Percentiles rank a stretch among this genome's conserved stretches.
Conservation (phyloP, 805 yeast genomes). For the Saccharomycopsis fibuligera region DNA sequence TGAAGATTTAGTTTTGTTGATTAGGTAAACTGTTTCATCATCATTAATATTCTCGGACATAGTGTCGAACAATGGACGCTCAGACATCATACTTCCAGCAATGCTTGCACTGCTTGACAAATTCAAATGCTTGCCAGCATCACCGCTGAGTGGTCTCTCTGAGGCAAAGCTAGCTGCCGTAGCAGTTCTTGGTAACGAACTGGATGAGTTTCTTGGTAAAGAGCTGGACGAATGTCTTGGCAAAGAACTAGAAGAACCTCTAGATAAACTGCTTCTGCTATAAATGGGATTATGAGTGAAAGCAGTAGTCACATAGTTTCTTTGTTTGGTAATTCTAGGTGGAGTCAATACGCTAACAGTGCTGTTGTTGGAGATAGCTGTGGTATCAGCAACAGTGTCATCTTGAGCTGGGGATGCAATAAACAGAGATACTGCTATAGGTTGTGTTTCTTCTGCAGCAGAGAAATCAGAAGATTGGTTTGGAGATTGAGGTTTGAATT, state of each 20-base stretch:
- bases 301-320: constrained; percentile 6
- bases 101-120: constrained; percentile 11
- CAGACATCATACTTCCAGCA: constrained; percentile 16
- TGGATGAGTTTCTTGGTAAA: neutral
- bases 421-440: constrained; percentile 10
- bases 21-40: constrained; percentile 5
- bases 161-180: constrained; percentile 8
- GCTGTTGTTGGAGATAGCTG: neutral
- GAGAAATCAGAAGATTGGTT: too few relatives aligned
- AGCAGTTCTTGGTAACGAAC: neutral
- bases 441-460: neutral
- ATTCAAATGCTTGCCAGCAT: neutral
- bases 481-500: too few relatives aligned
- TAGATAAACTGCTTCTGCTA: neutral
- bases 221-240: too few relatives aligned
- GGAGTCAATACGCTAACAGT: constrained; percentile 2
- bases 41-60: constrained; percentile 4
- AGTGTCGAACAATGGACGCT: constrained; percentile 13
- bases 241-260: neutral
- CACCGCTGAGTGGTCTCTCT: constrained; percentile 11
- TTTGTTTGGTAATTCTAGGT: constrained; percentile 2
- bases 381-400: neutral
- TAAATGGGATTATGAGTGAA: constrained; percentile 11
- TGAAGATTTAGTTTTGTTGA: constrained; percentile 5
- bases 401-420: constrained; percentile 1